phyloP scores from a whole-genome alignment of 192 early-diverging fungal genomes.

The Phlyctochytrium bullatum region DNA sequence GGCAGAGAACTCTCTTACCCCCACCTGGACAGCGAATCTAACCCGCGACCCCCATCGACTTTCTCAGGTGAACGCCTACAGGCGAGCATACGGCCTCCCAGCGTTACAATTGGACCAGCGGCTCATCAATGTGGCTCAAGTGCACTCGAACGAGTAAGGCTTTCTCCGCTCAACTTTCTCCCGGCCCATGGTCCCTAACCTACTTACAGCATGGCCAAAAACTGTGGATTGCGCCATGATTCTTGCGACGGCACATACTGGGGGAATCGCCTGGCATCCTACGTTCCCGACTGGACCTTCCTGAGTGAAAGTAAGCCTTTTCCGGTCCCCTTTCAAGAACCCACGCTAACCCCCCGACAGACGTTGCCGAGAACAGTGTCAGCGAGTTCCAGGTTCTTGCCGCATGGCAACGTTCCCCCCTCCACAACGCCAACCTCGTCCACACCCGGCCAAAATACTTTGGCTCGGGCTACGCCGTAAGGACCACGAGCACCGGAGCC shows the following conservation, averaged over 20 bases:
- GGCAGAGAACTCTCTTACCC: not conserved
- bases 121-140: not conserved
- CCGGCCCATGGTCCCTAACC: not conserved
- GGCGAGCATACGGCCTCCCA: not conserved
- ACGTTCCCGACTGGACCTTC: not conserved
- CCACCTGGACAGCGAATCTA: not conserved
- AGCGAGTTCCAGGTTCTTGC: not conserved
- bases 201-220: not conserved
- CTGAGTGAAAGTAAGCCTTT: not conserved
- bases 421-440: not conserved
- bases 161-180: not conserved
- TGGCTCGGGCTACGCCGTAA: not conserved
- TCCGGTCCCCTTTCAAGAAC: too few species aligned
- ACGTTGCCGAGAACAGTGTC: not conserved
- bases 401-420: not conserved
- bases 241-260: not conserved
- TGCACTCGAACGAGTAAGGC: not conserved
- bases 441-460: not conserved
- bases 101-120: not conserved
- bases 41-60: too few species aligned
- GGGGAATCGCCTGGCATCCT: not conserved
- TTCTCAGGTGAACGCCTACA: not conserved
- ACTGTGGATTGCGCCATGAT: not conserved
- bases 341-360: too few species aligned
- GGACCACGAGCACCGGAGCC: not conserved